Evolutionary conservation across 2,329 filamentous ascomycete genomes (phyloP), one percentile per base, ranked within the genome.

Genomic region (Penicillium sp.): DNA sequence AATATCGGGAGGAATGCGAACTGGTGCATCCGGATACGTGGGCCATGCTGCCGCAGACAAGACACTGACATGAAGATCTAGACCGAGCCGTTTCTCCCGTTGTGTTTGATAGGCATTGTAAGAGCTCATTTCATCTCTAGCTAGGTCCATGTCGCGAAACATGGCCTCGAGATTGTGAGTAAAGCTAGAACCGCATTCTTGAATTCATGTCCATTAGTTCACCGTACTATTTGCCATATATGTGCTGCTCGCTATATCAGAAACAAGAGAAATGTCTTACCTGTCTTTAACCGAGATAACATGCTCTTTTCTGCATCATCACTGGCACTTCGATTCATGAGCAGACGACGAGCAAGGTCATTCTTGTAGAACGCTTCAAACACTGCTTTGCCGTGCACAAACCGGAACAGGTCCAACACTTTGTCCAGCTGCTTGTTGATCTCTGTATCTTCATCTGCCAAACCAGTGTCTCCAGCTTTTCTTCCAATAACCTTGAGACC

Each of bases 291-390:
- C 63, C 95, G 90, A 24, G 89, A 82, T 48, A 99, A 82, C 94
- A 99, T 99, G 74, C 89, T 96, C 61, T 92, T 85, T 75, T 99
- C 95, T 0, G 94, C 93, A 72, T 99, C 94, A 56, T 93, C 89
- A 68, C 91, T 97, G 21, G 93, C 92, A 69, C 91, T 97, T 61
- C 92, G 85, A 40, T 88, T 88, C 90, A 97, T 92, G 55, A 99
- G 81, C 43, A 99, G 77, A 47, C 94, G 84, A 16, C 92, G 84
- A 1, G 95, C 93, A 51, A 99, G 81, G 68, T 97, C 94, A 67
- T 94, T 96, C 79, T 99, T 99, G 82, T 99, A 99, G 70, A 99
- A 99, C 1, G 94, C 93, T 71, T 99, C 94, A 61, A 99, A 99
- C 0, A 97, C 90, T 55, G 95, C 93, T 71, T 99, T 99, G 62